These are phyloP conservation scores for Byssoonygena ceratinophila DNA, from an alignment of 2,329 filamentous ascomycete genomes.

Conservation along the genomic window DNA sequence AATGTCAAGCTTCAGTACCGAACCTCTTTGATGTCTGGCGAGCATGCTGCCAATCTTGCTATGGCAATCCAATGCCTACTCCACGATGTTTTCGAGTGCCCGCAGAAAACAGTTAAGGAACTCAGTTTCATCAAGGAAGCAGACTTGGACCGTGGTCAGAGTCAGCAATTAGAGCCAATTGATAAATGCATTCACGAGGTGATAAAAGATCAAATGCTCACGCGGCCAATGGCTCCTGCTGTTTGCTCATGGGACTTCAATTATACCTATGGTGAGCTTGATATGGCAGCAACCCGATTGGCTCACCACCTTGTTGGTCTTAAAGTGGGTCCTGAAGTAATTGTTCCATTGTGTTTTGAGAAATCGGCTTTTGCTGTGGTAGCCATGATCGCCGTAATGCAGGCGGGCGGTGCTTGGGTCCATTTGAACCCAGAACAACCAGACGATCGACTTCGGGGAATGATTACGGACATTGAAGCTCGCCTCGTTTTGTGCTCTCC, in stretches of 20 bases:
- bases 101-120: neutral
- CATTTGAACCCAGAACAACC: conserved; percentile 21
- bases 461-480: conserved; percentile 28
- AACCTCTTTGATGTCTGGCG: neutral
- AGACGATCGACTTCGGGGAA: conserved; percentile 25
- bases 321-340: conserved; percentile 31
- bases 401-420: conserved; percentile 27
- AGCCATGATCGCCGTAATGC: conserved; percentile 32
- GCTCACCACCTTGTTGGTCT: conserved; percentile 28
- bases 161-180: neutral
- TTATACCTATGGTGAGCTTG: conserved; percentile 29
- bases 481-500: conserved; percentile 26
- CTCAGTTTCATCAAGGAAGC: neutral
- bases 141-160: neutral
- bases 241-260: neutral
- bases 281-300: conserved; percentile 28
- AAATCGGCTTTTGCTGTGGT: conserved; percentile 36
- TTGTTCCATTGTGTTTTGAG: conserved; percentile 33
- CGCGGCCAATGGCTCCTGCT: neutral
- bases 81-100: neutral
- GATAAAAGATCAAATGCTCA: neutral
- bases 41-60: neutral
- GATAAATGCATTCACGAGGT: neutral
- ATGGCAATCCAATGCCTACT: neutral
- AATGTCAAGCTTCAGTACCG: neutral